Evolutionary conservation across 2,329 filamentous ascomycete species (phyloP).

Genomic region (Periconia sp.): DNA sequence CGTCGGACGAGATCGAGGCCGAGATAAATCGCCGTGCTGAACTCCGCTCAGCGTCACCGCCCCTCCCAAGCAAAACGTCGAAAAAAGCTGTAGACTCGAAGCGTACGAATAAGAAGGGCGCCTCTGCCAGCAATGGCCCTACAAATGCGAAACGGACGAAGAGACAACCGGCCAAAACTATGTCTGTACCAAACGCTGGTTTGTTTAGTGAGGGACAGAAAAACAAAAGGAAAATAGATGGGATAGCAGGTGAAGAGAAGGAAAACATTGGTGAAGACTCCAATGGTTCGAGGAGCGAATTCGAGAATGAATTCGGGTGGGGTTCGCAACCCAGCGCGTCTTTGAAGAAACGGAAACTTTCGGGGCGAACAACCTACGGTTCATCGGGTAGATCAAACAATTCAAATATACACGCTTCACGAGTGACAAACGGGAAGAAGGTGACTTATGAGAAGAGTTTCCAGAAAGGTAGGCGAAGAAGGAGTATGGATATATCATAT

Average conservation of each 20-base stretch:
- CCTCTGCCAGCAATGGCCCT: slow-evolving; percentile 1
- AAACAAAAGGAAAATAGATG: slow-evolving; percentile 7
- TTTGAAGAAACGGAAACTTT: slow-evolving; percentile 5
- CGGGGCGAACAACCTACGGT: neutral
- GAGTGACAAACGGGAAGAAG: neutral
- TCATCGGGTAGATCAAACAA: neutral
- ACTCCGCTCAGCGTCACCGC: slow-evolving; percentile 1
- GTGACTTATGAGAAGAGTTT: neutral
- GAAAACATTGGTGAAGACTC: slow-evolving; percentile 11
- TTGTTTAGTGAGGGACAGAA: slow-evolving; percentile 11
- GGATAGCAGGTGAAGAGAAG: slow-evolving; percentile 14
- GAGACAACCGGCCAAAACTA: neutral
- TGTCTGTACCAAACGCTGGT: slow-evolving; percentile 9
- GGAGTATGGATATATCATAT: neutral
- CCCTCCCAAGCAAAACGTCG: neutral
- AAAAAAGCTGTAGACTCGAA: neutral
- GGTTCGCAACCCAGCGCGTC: neutral
- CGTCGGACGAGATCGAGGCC: slow-evolving; percentile 26
- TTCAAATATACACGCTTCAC: neutral
- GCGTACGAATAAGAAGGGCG: neutral
- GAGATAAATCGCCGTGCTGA: neutral
- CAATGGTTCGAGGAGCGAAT: neutral
- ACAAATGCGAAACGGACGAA: neutral
- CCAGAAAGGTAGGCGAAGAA: neutral
- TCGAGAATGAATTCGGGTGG: neutral